Conservation (phyloP, 495 filamentous ascomycete species). For the Neurospora discreta region DNA sequence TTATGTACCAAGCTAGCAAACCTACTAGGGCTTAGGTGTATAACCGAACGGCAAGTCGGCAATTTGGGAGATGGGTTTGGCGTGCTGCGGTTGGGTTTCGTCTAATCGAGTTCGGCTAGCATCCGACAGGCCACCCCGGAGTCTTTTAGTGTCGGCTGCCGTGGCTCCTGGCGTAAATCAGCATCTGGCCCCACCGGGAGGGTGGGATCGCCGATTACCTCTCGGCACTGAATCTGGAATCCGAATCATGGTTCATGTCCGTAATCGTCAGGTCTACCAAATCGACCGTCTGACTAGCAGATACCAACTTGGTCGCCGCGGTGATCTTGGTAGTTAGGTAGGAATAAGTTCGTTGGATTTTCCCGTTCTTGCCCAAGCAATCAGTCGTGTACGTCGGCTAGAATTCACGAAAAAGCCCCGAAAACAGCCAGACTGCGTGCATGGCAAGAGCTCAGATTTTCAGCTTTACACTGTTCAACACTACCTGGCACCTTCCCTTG, state of each 20-base stretch:
- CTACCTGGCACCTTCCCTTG: background rate
- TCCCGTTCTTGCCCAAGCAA: background rate
- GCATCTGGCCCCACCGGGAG: background rate
- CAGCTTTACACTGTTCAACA: background rate
- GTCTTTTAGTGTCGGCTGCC: background rate
- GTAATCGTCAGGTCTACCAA: too few species aligned
- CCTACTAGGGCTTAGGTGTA: too few species aligned
- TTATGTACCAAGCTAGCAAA: too few species aligned
- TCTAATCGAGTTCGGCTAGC: background rate
- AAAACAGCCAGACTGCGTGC: background rate
- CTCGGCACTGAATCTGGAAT: background rate
- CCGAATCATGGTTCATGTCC: background rate
- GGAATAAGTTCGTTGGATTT: too few species aligned
- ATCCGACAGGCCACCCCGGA: background rate
- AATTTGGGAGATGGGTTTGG: background rate
- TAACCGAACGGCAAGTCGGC: background rate
- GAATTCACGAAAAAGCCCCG: background rate
- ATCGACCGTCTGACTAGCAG: too few species aligned
- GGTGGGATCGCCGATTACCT: background rate
- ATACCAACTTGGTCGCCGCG: background rate
- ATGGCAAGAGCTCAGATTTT: background rate
- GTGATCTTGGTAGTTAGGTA: background rate
- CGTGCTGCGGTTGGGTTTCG: background rate
- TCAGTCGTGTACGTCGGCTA: background rate
- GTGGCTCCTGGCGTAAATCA: background rate